Percentiles rank a stretch among this genome's conserved stretches.
phyloP scores from a whole-genome alignment of 1,284 basidiomycete genomes.

The Rhodotorula glutinis region DNA sequence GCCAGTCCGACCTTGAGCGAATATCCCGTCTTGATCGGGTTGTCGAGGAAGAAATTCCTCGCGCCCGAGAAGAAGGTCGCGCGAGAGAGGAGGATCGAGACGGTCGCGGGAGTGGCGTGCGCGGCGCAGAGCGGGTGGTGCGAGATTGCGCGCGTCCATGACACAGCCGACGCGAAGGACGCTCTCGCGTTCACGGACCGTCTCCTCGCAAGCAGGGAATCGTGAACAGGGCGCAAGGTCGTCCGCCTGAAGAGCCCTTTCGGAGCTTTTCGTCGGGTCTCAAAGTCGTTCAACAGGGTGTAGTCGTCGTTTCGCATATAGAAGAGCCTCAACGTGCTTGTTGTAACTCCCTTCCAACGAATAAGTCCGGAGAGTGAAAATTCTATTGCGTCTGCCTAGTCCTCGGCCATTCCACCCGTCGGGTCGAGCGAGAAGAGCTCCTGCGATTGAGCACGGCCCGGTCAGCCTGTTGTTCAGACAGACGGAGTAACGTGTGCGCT shows the following conservation, averaged over 20 bases:
- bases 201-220: constrained; percentile 26
- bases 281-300: background rate
- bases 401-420: constrained; percentile 18
- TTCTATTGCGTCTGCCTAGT: background rate
- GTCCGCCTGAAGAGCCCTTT: too few species aligned
- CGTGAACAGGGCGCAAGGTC: too few species aligned
- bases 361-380: background rate
- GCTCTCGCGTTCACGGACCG: constrained; percentile 57
- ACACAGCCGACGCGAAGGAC: constrained; percentile 67
- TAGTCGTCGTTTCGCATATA: background rate
- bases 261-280: too few species aligned
- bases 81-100: constrained; percentile 71
- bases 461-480: too few species aligned
- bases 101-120: constrained; percentile 73
- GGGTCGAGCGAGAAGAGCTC: constrained; percentile 32
- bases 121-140: constrained; percentile 63
- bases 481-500: too few species aligned
- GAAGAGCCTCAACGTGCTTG: constrained; percentile 13
- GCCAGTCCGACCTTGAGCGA: constrained; percentile 53
- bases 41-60: constrained; percentile 79
- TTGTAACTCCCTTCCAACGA: background rate
- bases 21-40: constrained; percentile 72
- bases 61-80: constrained; percentile 61
- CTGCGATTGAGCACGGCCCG: background rate
- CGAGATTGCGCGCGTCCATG: constrained; percentile 78